Percentiles rank a stretch among this genome's conserved stretches.
These are phyloP conservation scores for Haplosporangium sp. DNA, from an alignment of 371 early-diverging fungal genomes.

Conservation along the genomic window DNA sequence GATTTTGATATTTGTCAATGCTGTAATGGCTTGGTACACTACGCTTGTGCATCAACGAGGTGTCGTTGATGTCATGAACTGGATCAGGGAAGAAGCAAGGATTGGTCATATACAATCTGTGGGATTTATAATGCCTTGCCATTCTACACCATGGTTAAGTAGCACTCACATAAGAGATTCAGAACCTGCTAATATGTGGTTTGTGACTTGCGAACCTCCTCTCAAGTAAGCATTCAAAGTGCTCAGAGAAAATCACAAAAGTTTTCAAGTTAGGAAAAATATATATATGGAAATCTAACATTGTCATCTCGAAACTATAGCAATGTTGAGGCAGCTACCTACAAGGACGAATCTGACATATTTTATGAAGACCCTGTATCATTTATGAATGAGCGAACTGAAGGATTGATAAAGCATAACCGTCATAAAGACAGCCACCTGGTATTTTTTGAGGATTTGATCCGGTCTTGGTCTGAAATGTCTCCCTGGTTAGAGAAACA, in stretches of 20 bases:
- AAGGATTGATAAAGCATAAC: constrained; percentile 3
- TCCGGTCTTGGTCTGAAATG: constrained; percentile 53
- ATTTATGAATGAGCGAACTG: constrained; percentile 60
- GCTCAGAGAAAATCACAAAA: no score
- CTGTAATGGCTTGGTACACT: constrained; percentile 77
- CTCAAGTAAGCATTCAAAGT: constrained; percentile 51
- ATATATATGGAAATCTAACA: no score
- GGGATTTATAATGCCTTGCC: constrained; percentile 94
- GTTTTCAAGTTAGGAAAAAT: no score
- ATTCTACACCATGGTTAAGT: constrained; percentile 93
- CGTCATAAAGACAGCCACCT: constrained; percentile 62
- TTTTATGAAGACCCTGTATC: constrained; percentile 79
- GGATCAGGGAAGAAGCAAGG: constrained; percentile 66
- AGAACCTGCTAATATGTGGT: constrained; percentile 74
- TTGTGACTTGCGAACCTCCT: constrained; percentile 94
- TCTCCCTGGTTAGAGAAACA: constrained; percentile 28
- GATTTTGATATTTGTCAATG: constrained; percentile 69
- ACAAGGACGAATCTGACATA: constrained; percentile 84
- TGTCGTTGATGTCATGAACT: constrained; percentile 87
- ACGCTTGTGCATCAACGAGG: constrained; percentile 89
- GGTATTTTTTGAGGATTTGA: constrained; percentile 75
- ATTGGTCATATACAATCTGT: constrained; percentile 56
- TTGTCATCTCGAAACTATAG: constrained; percentile 9
- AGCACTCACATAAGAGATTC: constrained; percentile 67
- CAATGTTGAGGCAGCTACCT: constrained; percentile 42